phyloP scores from a whole-genome alignment of 495 filamentous ascomycete genomes.

The Delitschia confertaspora region DNA sequence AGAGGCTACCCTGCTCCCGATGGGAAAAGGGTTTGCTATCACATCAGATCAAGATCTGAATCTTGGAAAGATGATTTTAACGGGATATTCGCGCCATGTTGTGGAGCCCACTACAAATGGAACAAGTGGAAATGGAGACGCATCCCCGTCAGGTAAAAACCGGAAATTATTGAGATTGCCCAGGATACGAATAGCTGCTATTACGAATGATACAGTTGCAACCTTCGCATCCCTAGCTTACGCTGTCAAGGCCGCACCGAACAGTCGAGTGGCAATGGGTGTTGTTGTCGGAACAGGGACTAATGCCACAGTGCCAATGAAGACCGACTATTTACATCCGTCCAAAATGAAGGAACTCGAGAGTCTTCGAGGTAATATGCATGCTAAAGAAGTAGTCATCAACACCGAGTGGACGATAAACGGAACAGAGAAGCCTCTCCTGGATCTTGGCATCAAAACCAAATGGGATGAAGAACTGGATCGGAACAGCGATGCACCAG shows the following conservation, averaged over 20 bases:
- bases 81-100: conserved; percentile 58
- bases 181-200: conserved; percentile 60
- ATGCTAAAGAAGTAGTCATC: conserved; percentile 49
- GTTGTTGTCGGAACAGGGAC: conserved; percentile 77
- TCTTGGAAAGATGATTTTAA: conserved; percentile 56
- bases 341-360: conserved; percentile 15
- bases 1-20: conserved; percentile 71
- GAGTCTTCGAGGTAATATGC: conserved; percentile 1
- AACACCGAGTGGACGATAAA: conserved; percentile 86
- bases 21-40: conserved; percentile 83
- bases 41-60: conserved; percentile 61
- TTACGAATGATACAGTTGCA: conserved; percentile 74
- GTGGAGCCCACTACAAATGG: conserved; percentile 39
- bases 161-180: conserved; percentile 46
- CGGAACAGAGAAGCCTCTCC: conserved; percentile 58
- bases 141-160: conserved; percentile 37
- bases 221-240: conserved; percentile 72
- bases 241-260: conserved; percentile 49
- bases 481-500: conserved; percentile 55
- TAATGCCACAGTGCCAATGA: conserved; percentile 72
- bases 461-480: conserved; percentile 65
- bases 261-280: conserved; percentile 67
- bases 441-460: conserved; percentile 54
- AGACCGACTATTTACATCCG: conserved; percentile 52
- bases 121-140: conserved; percentile 1